Conservation (phyloP, 345 rosid genomes). For the Murraya koenigii region DNA sequence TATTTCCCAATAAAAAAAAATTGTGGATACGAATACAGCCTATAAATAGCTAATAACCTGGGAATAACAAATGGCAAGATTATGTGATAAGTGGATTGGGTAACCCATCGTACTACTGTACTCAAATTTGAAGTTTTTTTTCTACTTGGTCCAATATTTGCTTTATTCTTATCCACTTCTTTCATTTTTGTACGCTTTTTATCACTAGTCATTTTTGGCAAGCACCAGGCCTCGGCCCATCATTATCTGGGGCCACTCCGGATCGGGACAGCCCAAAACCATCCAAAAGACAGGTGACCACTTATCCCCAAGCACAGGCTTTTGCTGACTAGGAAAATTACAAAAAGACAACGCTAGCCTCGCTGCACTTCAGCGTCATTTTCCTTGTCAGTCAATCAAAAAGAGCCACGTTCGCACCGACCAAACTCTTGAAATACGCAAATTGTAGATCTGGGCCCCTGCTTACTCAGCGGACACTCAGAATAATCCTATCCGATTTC, state of each 20-base stretch:
- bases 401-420: neutral
- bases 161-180: neutral
- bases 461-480: conserved; percentile 20
- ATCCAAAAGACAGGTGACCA: neutral
- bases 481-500: conserved; percentile 17
- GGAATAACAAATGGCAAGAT: neutral
- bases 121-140: neutral
- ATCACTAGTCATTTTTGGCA: too few relatives aligned
- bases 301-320: neutral
- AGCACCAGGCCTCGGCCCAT: neutral
- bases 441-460: conserved; percentile 4
- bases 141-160: neutral
- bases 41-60: neutral
- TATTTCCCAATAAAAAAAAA: too few relatives aligned
- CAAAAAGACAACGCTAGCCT: neutral
- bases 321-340: too few relatives aligned
- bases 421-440: neutral
- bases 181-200: neutral
- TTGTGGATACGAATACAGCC: neutral
- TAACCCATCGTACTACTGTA: neutral
- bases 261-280: neutral
- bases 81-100: neutral
- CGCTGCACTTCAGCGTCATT: neutral
- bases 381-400: neutral
- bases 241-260: neutral